Conservation (phyloP, 768 basidiomycete species). For the Boletus edulis region DNA sequence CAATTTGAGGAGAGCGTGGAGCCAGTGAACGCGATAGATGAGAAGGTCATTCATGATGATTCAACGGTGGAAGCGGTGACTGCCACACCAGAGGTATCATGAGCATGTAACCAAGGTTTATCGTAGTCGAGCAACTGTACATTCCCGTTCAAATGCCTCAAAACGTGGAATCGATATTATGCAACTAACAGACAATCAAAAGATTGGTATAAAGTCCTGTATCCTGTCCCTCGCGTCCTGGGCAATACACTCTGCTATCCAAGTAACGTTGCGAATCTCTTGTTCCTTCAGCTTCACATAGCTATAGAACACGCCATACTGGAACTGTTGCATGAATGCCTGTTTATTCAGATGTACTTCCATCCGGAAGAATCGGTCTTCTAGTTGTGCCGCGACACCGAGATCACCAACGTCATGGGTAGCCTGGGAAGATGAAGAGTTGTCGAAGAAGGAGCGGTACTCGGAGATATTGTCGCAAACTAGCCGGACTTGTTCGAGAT, state of each 20-base stretch:
- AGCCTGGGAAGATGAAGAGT: conserved; percentile 37
- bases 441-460: conserved; percentile 88
- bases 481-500: conserved; percentile 86
- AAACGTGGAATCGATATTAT: conserved; percentile 1
- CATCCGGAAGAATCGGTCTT: conserved; percentile 91
- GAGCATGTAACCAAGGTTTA: neutral
- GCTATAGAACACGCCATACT: conserved; percentile 88
- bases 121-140: neutral
- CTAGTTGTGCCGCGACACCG: conserved; percentile 65
- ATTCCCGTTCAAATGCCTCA: neutral
- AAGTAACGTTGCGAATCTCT: conserved; percentile 84
- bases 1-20: conserved; percentile 1
- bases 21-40: neutral
- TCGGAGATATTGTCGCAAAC: conserved; percentile 88
- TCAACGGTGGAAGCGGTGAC: neutral
- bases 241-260: conserved; percentile 98
- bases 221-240: conserved; percentile 96
- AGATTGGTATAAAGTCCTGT: conserved; percentile 89
- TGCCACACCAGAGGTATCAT: neutral
- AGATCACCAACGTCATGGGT: conserved; percentile 40
- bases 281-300: conserved; percentile 93
- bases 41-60: conserved; percentile 9
- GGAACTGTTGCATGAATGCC: conserved; percentile 96
- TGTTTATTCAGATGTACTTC: conserved; percentile 95
- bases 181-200: conserved; percentile 42